Base-by-base conservation (phyloP, 1,284 basidiomycete species). In the Salmacisia buchloeana region DNA sequence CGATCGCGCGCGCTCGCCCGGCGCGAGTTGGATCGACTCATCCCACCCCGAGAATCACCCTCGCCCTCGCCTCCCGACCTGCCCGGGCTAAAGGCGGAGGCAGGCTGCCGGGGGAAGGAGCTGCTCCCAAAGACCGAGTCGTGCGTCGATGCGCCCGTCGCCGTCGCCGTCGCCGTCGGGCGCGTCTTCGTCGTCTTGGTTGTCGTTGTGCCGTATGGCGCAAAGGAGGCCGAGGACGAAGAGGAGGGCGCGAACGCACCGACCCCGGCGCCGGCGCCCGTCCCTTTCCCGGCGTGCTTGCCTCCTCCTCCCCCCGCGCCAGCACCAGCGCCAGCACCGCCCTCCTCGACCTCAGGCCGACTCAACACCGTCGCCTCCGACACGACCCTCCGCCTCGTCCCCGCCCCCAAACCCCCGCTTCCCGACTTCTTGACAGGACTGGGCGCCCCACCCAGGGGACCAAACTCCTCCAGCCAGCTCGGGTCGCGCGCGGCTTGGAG, bases 401-500 rank as follows among this genome's bases (percentile, higher is more conserved):
- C 29, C 39, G 39, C 39, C 18, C 18, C 18, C 25, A 13, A 18
- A 21, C 25, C 52, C 36, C 57, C n/a, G n/a, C n/a, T 4, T 5
- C 18, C 25, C 10, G 38, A 13, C n/a, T 27, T 18, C 27, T 54
- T 54, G 49, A 31, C 18, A 2, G 49, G 49, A 33, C 49, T 33
- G 15, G 71, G 64, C 2, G 65, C 64, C 23, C 60, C 60, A 21
- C 72, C 72, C 0, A 74, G 61, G 0, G 72, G 72, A 5, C 71
- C 71, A 46, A 74, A 74, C 25, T 74, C 70, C 49, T 67, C 67
- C 27, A 73, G 62, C 18, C 71, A 60, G 29, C 29, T 29, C 3
- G 36, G 34, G 34, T 35, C 45, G 6, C 69, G 12, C 61, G 64
- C 15, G 65, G 60, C 15, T 62, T 63, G 12, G 64, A 59, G 4